Evolutionary conservation across 306 rosid species (phyloP).

Genomic region (Cyamopsis tetragonoloba): DNA sequence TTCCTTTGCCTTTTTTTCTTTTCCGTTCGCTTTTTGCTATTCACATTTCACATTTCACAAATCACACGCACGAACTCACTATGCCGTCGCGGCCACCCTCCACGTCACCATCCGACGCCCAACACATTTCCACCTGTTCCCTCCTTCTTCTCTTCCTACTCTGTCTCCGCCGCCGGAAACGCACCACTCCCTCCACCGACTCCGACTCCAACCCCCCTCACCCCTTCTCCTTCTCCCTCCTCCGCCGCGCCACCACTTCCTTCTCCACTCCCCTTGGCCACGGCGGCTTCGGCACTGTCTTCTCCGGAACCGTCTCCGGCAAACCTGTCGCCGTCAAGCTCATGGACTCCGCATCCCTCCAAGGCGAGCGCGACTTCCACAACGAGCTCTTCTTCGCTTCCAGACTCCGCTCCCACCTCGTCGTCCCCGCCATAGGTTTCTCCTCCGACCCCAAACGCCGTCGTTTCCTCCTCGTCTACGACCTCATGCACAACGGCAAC

Average conservation of each 20-base stretch:
- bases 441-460: constrained; percentile 64
- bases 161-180: constrained; percentile 52
- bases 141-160: constrained; percentile 47
- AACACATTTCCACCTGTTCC: constrained; percentile 37
- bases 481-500: constrained; percentile 73
- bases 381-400: constrained; percentile 89
- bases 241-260: constrained; percentile 83
- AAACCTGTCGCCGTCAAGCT: constrained; percentile 76
- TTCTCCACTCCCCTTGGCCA: constrained; percentile 86
- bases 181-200: constrained; percentile 61
- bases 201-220: constrained; percentile 60
- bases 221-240: constrained; percentile 62
- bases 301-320: constrained; percentile 42
- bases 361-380: constrained; percentile 93
- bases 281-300: constrained; percentile 91
- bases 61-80: too few species aligned
- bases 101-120: constrained; percentile 16
- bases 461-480: constrained; percentile 69
- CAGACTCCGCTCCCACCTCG: constrained; percentile 38
- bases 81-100: constrained; percentile 59
- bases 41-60: too few species aligned
- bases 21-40: too few species aligned
- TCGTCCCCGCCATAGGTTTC: constrained; percentile 65
- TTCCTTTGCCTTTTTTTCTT: too few species aligned
- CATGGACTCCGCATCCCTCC: constrained; percentile 78